These are phyloP conservation scores for Paxillus involutus DNA, from an alignment of 768 basidiomycete species.

Conservation along the genomic window DNA sequence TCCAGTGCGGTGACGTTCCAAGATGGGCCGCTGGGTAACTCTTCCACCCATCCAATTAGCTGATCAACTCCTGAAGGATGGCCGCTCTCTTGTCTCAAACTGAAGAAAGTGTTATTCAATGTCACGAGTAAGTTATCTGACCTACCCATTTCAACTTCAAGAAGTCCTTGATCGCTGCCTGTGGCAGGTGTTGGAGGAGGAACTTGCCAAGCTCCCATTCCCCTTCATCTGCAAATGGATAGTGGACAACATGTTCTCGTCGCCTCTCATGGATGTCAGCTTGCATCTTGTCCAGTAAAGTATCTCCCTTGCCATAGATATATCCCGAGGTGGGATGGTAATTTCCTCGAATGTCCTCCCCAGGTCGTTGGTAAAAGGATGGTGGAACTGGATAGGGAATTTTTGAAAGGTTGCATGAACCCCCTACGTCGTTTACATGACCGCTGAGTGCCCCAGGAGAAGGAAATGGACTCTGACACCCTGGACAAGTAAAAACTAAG, in stretches of 20 bases:
- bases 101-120: background rate
- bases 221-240: slow-evolving; percentile 31
- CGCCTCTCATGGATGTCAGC: slow-evolving; percentile 16
- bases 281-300: slow-evolving; percentile 26
- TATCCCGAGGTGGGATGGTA: background rate
- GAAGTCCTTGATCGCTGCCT: slow-evolving; percentile 27
- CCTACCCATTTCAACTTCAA: slow-evolving; percentile 27
- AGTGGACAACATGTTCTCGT: slow-evolving; percentile 22
- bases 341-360: too few relatives aligned
- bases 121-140: background rate
- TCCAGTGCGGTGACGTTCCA: slow-evolving; percentile 19
- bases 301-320: slow-evolving; percentile 14
- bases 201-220: slow-evolving; percentile 36
- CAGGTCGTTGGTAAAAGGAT: too few relatives aligned
- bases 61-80: slow-evolving; percentile 22
- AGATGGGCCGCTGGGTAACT: slow-evolving; percentile 16
- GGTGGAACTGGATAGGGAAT: too few relatives aligned
- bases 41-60: slow-evolving; percentile 13
- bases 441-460: too few relatives aligned
- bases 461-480: too few relatives aligned
- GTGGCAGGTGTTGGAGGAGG: slow-evolving; percentile 16
- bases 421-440: too few relatives aligned
- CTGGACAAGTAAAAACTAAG: too few relatives aligned
- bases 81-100: background rate
- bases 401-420: too few relatives aligned